A percentile compares a stretch with the other conserved stretches of the same genome.
Conservation (phyloP, 2,329 filamentous ascomycete species). For the Fusarium sp. region DNA sequence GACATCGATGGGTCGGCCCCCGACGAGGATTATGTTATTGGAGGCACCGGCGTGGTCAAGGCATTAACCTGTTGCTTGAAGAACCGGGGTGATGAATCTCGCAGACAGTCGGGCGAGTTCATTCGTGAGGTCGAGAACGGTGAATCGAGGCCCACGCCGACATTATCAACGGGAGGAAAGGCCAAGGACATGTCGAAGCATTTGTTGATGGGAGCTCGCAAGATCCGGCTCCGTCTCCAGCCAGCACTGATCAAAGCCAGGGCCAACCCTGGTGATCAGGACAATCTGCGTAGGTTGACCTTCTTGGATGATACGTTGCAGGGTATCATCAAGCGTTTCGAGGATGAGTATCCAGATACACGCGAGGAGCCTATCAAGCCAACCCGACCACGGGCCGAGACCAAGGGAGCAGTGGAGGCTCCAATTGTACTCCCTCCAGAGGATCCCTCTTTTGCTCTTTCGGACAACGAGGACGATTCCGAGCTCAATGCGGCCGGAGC, state of each 20-base stretch:
- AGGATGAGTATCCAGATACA: conserved; percentile 95
- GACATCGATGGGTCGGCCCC: conserved; percentile 78
- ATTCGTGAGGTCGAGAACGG: conserved; percentile 65
- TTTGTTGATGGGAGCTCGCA: conserved; percentile 85
- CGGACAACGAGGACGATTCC: conserved; percentile 63
- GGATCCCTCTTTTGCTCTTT: conserved; percentile 54
- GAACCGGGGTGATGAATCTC: conserved; percentile 75
- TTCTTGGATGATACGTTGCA: conserved; percentile 91
- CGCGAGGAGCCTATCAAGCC: conserved; percentile 57
- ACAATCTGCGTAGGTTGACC: conserved; percentile 82
- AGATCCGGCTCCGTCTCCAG: conserved; percentile 86
- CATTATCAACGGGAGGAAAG: conserved; percentile 63
- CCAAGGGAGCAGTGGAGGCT: conserved; percentile 36
- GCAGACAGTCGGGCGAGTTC: conserved; percentile 64
- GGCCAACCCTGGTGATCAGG: conserved; percentile 76
- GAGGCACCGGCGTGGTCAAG: conserved; percentile 94
- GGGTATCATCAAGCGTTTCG: conserved; percentile 94
- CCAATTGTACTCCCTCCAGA: conserved; percentile 41
- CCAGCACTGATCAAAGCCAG: conserved; percentile 82
- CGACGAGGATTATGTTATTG: conserved; percentile 95
- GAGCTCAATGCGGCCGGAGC: conserved; percentile 55
- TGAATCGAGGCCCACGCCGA: conserved; percentile 56
- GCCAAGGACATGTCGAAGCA: conserved; percentile 96
- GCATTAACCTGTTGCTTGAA: conserved; percentile 90
- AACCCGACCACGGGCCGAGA: conserved; percentile 21